Base-by-base conservation (phyloP, 2,329 filamentous ascomycete species). In the Exophiala lecanii-corni region DNA sequence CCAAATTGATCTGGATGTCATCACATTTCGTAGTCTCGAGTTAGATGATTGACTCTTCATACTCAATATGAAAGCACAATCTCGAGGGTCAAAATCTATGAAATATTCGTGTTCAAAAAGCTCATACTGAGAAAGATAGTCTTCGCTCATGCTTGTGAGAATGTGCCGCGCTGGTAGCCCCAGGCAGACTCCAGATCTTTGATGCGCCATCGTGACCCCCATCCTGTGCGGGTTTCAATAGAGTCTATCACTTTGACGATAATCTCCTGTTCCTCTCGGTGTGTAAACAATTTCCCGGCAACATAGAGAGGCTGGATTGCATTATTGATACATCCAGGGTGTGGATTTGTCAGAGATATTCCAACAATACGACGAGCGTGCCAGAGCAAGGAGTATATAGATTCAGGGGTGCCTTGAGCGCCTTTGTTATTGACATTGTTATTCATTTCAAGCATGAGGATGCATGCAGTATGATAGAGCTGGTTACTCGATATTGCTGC, bases 131-230 rank as follows among this genome's bases (percentile, higher is more conserved):
- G n/a, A n/a, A n/a, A n/a, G n/a, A n/a, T n/a, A n/a, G n/a, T n/a
- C n/a, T n/a, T n/a, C n/a, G n/a, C n/a, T n/a, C n/a, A n/a, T n/a
- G n/a, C n/a, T n/a, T n/a, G n/a, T n/a, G n/a, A n/a, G n/a, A n/a
- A n/a, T n/a, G n/a, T n/a, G n/a, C n/a, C n/a, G n/a, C n/a, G n/a
- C n/a, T n/a, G 32, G 26, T 47, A 47, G 15, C 43, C 63, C 66
- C 66, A 68, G 43, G 66, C 62, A 39, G 59, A 57, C 28, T 68
- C 51, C 49, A 82, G 59, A 50, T 78, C 72, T 48, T 72, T 64
- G 20, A 78, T 72, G 26, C 78, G 70, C 59, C 81, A 81, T 54
- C 78, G 69, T 35, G 79, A 81, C 2, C 77, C 76, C 74, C 78
- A 83, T 2, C 78, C 79, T 28, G 78, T 68, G 53, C 83, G 79